Percentiles rank a stretch among this genome's conserved stretches.
phyloP scores from a whole-genome alignment of 2,329 filamentous ascomycete species.

The Falciphora oryzae region DNA sequence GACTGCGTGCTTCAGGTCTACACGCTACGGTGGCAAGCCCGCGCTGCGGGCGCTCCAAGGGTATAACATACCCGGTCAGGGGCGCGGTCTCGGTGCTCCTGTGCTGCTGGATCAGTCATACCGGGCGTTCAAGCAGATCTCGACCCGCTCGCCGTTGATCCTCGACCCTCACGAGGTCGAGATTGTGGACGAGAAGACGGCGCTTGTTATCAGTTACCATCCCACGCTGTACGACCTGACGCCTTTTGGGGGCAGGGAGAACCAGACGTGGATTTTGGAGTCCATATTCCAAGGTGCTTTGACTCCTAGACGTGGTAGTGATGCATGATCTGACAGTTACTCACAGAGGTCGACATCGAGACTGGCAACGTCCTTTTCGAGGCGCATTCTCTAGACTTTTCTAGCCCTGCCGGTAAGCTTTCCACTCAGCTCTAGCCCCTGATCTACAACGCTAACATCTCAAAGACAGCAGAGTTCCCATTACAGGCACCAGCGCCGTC shows the following conservation, averaged over 20 bases:
- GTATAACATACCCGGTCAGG: conserved; percentile 43
- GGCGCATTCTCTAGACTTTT: conserved; percentile 52
- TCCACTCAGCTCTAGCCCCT: conserved; percentile 13
- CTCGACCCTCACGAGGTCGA: conserved; percentile 51
- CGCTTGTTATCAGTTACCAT: conserved; percentile 47
- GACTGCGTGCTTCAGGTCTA: conserved; percentile 47
- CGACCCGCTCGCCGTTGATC: conserved; percentile 44
- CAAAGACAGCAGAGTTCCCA: conserved; percentile 34
- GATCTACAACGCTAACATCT: conserved; percentile 24
- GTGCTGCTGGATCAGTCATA: conserved; percentile 49
- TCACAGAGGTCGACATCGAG: conserved; percentile 38
- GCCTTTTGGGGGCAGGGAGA: conserved; percentile 36
- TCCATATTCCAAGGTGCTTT: conserved; percentile 37
- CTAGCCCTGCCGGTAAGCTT: conserved; percentile 40
- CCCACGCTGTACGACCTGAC: conserved; percentile 39
- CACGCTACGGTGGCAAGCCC: conserved; percentile 43
- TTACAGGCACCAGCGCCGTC: conserved; percentile 20
- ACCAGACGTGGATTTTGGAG: conserved; percentile 52
- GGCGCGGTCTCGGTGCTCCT: conserved; percentile 48
- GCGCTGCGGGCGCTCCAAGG: conserved; percentile 50
- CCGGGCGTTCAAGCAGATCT: conserved; percentile 46
- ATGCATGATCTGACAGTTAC: no score
- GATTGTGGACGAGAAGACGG: conserved; percentile 47
- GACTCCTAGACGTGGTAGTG: no score
- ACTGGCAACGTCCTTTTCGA: conserved; percentile 52